Conservation (phyloP, 306 rosid genomes). For the Vachellia pachyceras region DNA sequence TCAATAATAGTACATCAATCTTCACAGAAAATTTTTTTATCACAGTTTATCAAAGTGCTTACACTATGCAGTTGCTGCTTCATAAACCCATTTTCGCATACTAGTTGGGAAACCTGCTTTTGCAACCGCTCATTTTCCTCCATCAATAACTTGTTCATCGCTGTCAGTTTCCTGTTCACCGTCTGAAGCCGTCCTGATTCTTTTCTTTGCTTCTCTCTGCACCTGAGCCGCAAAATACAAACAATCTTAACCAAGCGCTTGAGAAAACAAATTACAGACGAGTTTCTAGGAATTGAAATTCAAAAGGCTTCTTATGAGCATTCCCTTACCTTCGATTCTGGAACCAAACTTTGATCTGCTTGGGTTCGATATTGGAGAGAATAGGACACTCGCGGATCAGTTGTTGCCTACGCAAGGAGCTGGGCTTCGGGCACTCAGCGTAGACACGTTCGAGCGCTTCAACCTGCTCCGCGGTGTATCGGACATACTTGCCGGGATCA, state of each 20-base stretch:
- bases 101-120: conserved; percentile 96
- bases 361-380: conserved; percentile 90
- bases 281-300: background rate
- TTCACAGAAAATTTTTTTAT: background rate
- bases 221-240: conserved; percentile 56
- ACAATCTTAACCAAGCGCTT: conserved; percentile 9
- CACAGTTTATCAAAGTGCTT: conserved; percentile 37
- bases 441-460: conserved; percentile 95
- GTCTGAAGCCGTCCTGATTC: conserved; percentile 94
- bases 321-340: conserved; percentile 83
- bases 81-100: conserved; percentile 93
- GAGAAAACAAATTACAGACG: background rate
- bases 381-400: conserved; percentile 92
- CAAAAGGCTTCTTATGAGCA: background rate
- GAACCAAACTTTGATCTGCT: conserved; percentile 99
- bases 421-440: conserved; percentile 95
- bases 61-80: conserved; percentile 90
- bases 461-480: conserved; percentile 93
- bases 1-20: conserved; percentile 15
- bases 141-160: conserved; percentile 97
- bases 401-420: conserved; percentile 88
- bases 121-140: conserved; percentile 99
- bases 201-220: conserved; percentile 97
- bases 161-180: conserved; percentile 82
- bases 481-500: conserved; percentile 88